Evolutionary conservation across 495 filamentous ascomycete genomes (phyloP).

Genomic region (Aspergillus homomorphus): DNA sequence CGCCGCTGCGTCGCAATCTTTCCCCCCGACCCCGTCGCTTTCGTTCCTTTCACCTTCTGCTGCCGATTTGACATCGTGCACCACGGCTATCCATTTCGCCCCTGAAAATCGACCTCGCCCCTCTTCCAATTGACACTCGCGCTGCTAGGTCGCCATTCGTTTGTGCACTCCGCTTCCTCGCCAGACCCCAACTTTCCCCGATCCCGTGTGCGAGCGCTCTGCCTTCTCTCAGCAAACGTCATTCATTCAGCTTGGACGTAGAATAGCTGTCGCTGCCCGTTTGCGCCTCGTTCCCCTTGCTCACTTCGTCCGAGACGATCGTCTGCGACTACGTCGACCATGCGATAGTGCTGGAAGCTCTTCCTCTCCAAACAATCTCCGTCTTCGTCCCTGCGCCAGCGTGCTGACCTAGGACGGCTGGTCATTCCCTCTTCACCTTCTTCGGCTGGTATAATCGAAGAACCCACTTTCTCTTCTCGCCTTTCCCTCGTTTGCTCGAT

Average conservation of each 20-base stretch:
- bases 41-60: constrained; percentile 5
- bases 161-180: constrained; percentile 6
- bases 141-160: constrained; percentile 19
- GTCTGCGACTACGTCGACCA: constrained; percentile 22
- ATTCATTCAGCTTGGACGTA: neutral
- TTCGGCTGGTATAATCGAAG: constrained; percentile 35
- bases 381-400: constrained; percentile 20
- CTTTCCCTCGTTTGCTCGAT: constrained; percentile 16
- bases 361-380: constrained; percentile 12
- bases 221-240: constrained; percentile 10
- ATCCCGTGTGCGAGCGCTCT: neutral
- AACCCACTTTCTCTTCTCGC: constrained; percentile 13
- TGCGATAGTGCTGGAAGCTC: constrained; percentile 45
- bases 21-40: constrained; percentile 10
- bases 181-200: neutral
- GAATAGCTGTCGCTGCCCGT: constrained; percentile 9
- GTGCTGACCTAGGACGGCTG: constrained; percentile 28
- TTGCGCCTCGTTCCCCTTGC: neutral
- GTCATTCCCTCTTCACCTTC: constrained; percentile 24
- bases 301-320: constrained; percentile 9
- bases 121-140: constrained; percentile 18
- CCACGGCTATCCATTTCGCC: constrained; percentile 11
- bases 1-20: neutral
- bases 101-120: constrained; percentile 16
- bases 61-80: constrained; percentile 29